Percentiles rank a stretch among this genome's conserved stretches.
These are phyloP conservation scores for Coemansia interrupta DNA, from an alignment of 192 early-diverging fungal species.

Conservation along the genomic window DNA sequence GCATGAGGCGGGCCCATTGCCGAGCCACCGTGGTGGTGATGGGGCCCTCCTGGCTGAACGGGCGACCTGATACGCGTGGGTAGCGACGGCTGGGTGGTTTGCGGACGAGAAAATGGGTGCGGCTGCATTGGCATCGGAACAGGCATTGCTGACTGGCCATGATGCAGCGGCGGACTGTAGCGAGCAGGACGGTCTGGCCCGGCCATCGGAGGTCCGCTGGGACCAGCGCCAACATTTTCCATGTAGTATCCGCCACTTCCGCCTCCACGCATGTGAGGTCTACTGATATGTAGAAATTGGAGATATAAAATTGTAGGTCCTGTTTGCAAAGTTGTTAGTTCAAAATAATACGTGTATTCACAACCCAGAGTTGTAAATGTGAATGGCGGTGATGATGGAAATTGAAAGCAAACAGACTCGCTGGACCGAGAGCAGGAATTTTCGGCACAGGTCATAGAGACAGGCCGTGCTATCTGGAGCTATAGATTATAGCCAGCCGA, in stretches of 20 bases:
- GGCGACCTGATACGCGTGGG: constrained; percentile 18
- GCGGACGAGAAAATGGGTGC: constrained; percentile 5
- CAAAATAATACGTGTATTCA: too few relatives aligned
- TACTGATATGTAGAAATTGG: constrained; percentile 1
- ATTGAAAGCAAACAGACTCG: too few relatives aligned
- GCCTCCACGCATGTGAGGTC: constrained; percentile 22
- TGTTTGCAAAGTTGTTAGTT: neutral
- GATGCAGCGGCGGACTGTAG: constrained; percentile 16
- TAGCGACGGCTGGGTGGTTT: constrained; percentile 1
- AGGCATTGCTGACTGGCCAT: constrained; percentile 30
- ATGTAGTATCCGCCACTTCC: constrained; percentile 13
- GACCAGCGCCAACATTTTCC: constrained; percentile 13
- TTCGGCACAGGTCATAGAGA: too few relatives aligned
- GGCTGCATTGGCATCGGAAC: constrained; percentile 19
- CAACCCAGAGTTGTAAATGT: too few relatives aligned
- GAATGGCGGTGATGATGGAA: too few relatives aligned
- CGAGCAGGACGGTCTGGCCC: constrained; percentile 11
- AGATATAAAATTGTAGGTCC: neutral
- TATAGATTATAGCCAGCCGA: too few relatives aligned
- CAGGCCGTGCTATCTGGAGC: too few relatives aligned
- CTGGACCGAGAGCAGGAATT: too few relatives aligned
- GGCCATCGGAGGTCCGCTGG: constrained; percentile 2
- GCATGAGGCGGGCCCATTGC: constrained; percentile 8
- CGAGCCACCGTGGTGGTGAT: constrained; percentile 1
- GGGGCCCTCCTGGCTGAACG: neutral